A percentile compares a stretch with the other conserved stretches of the same genome.
Evolutionary conservation across 495 filamentous ascomycete species (phyloP).

Genomic region (Podospora sp.): DNA sequence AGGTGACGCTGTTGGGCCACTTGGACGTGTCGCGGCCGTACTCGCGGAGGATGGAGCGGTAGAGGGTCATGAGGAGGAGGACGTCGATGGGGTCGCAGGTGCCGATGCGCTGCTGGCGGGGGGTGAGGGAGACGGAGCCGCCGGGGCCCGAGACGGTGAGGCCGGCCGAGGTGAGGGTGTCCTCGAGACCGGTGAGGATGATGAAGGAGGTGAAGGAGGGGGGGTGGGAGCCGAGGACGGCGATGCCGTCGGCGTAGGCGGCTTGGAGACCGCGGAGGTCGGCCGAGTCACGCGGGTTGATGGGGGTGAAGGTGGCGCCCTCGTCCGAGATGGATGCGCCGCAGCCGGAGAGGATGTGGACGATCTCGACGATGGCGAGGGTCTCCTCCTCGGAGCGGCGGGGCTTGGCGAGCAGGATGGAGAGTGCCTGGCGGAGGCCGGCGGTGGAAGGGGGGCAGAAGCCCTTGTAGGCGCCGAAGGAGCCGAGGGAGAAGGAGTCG

Average conservation of each 20-base stretch:
- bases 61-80: too few relatives aligned
- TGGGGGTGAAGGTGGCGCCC: constrained; percentile 41
- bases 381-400: constrained; percentile 32
- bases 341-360: constrained; percentile 41
- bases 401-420: constrained; percentile 29
- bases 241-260: constrained; percentile 23
- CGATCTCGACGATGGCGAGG: constrained; percentile 31
- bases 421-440: constrained; percentile 27
- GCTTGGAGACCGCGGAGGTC: constrained; percentile 26
- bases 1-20: constrained; percentile 22
- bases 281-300: neutral
- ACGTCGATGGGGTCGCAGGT: too few relatives aligned
- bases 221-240: constrained; percentile 12
- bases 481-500: constrained; percentile 10
- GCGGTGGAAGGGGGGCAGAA: constrained; percentile 25
- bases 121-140: constrained; percentile 7
- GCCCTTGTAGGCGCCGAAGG: constrained; percentile 20
- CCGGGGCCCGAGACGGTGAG: constrained; percentile 11
- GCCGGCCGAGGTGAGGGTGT: constrained; percentile 31
- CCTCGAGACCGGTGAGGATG: constrained; percentile 32
- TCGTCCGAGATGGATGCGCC: constrained; percentile 44
- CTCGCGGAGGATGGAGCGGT: too few relatives aligned
- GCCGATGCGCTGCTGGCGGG: neutral
- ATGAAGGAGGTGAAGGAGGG: constrained; percentile 32
- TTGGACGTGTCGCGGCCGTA: neutral